Conservation (phyloP, 2,329 filamentous ascomycete genomes). For the Cladosporium austrohemisphaericum region DNA sequence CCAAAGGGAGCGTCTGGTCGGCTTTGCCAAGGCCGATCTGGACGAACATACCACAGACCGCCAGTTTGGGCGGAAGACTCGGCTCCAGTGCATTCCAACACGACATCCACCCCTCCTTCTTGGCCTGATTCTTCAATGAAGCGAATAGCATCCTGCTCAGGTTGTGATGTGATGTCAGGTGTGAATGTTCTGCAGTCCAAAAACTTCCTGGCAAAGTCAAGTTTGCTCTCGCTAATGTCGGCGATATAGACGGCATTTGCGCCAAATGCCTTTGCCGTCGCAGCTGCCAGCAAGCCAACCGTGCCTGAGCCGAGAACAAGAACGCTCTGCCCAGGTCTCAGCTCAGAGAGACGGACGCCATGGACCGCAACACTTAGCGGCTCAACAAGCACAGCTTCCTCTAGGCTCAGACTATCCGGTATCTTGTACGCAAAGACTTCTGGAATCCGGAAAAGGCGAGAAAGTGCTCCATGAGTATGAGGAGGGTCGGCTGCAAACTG, state of each 20-base stretch:
- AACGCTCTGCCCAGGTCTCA: background rate
- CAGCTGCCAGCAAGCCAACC: background rate
- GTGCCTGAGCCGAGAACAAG: background rate
- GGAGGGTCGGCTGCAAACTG: background rate
- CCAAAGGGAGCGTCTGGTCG: too few species aligned
- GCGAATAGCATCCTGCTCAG: slow-evolving; percentile 33
- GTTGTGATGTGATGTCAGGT: too few species aligned
- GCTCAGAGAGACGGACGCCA: background rate
- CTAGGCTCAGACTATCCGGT: background rate
- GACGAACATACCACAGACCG: too few species aligned
- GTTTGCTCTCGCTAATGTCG: background rate
- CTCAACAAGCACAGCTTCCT: background rate
- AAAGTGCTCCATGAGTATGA: background rate
- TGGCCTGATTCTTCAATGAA: too few species aligned
- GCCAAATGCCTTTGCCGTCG: too few species aligned
- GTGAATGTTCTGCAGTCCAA: background rate
- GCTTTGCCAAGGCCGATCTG: too few species aligned
- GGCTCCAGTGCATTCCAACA: slow-evolving; percentile 35
- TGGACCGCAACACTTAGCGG: background rate
- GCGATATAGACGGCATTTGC: background rate
- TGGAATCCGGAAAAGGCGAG: background rate
- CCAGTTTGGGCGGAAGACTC: too few species aligned
- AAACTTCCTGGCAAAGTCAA: background rate
- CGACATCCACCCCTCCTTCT: slow-evolving; percentile 31
- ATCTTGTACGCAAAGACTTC: too few species aligned